Conservation (phyloP, 345 rosid species). For the Zanthoxylum bungeanum region DNA sequence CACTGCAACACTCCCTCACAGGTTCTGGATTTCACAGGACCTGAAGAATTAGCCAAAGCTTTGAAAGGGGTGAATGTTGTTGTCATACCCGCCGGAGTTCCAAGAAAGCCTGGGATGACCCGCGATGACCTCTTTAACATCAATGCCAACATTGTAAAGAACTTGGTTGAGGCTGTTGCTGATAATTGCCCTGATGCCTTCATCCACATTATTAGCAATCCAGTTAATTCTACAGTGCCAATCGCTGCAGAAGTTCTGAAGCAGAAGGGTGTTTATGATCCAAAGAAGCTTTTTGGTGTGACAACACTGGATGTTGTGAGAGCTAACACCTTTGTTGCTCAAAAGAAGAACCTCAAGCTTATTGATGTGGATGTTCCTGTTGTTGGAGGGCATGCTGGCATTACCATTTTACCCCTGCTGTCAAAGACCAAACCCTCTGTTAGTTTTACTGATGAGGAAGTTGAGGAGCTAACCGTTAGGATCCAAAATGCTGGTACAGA, state of each 20-base stretch:
- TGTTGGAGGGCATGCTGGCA: slow-evolving; percentile 93
- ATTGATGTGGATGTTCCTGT: slow-evolving; percentile 92
- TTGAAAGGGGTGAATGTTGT: slow-evolving; percentile 78
- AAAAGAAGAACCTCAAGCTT: slow-evolving; percentile 81
- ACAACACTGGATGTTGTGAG: slow-evolving; percentile 88
- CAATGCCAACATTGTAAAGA: slow-evolving; percentile 78
- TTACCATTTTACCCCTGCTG: slow-evolving; percentile 81
- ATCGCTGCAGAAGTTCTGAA: slow-evolving; percentile 88
- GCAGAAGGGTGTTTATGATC: slow-evolving; percentile 82
- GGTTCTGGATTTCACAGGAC: slow-evolving; percentile 81
- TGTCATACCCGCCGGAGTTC: slow-evolving; percentile 92
- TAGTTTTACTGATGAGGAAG: slow-evolving; percentile 70
- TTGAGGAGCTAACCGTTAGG: slow-evolving; percentile 67
- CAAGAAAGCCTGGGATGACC: slow-evolving; percentile 94
- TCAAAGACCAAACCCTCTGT: slow-evolving; percentile 76
- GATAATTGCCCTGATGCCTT: slow-evolving; percentile 87
- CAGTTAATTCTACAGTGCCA: slow-evolving; percentile 87
- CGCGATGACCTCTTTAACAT: slow-evolving; percentile 94
- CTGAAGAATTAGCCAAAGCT: slow-evolving; percentile 60
- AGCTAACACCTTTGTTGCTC: slow-evolving; percentile 91
- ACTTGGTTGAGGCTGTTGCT: slow-evolving; percentile 78
- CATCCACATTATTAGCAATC: slow-evolving; percentile 89
- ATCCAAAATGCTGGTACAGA: slow-evolving; percentile 94
- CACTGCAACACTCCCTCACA: slow-evolving; percentile 93
- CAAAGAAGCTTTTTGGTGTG: slow-evolving; percentile 88